phyloP scores from a whole-genome alignment of 78 protist genomes.

The Creolimax fragrantissima region DNA sequence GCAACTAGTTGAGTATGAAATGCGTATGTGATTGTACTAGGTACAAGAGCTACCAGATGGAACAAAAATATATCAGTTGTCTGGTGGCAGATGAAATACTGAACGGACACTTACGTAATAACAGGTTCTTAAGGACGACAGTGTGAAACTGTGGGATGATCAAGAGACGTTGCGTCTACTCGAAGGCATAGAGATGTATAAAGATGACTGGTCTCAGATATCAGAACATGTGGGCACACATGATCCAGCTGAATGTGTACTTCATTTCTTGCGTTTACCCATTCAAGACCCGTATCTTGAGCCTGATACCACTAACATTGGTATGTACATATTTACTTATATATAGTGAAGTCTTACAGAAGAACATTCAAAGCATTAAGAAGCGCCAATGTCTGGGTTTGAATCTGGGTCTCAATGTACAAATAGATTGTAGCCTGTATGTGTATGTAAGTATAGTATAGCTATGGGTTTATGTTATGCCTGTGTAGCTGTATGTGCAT shows the following conservation, averaged over 20 bases:
- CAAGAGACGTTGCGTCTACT: neutral
- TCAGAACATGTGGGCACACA: constrained; percentile 19
- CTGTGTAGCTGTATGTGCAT: neutral
- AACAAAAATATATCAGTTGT: too few species aligned
- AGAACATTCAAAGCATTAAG: neutral
- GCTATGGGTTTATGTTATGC: neutral
- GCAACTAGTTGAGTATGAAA: too few species aligned
- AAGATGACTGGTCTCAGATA: constrained; percentile 13
- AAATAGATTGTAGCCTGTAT: neutral
- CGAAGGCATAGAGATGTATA: constrained; percentile 4
- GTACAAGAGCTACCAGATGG: too few species aligned
- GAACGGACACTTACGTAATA: too few species aligned
- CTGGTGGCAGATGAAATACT: neutral
- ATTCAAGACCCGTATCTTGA: constrained; percentile 16
- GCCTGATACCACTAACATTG: neutral
- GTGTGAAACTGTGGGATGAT: neutral
- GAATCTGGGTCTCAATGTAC: neutral
- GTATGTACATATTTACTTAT: neutral
- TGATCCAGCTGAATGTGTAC: constrained; percentile 8
- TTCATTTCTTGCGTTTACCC: constrained; percentile 19
- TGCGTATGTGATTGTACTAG: too few species aligned
- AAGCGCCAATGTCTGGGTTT: neutral
- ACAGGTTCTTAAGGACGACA: constrained; percentile 7
- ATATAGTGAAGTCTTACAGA: too few species aligned
- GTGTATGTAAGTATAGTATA: neutral